Evolutionary conservation across 108 stramenopile genomes (phyloP).

Genomic region (Cyclotella atomus): DNA sequence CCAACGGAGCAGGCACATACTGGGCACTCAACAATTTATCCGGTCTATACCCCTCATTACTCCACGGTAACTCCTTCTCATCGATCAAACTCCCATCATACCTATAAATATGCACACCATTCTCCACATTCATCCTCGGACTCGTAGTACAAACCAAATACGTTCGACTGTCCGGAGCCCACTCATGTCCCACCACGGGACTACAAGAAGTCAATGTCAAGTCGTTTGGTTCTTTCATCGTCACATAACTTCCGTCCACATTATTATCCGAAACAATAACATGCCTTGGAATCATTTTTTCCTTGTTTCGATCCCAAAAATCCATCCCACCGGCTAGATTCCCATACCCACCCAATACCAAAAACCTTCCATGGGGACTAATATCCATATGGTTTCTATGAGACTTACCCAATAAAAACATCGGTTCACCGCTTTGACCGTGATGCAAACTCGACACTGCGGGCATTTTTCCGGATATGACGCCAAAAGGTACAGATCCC

Average conservation of each 20-base stretch:
- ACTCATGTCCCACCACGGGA: constrained; percentile 89
- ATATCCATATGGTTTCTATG: constrained; percentile 92
- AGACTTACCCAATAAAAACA: constrained; percentile 93
- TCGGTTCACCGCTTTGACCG: constrained; percentile 85
- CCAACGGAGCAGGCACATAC: constrained; percentile 65
- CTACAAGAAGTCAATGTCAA: constrained; percentile 63
- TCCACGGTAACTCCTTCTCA: constrained; percentile 64
- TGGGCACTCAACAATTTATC: constrained; percentile 70
- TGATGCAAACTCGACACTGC: constrained; percentile 90
- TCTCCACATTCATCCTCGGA: constrained; percentile 99
- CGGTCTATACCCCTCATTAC: constrained; percentile 73
- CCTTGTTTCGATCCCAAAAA: constrained; percentile 96
- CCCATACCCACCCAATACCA: constrained; percentile 86
- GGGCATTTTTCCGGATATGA: constrained; percentile 94
- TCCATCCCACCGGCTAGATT: constrained; percentile 93
- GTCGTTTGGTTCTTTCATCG: constrained; percentile 41
- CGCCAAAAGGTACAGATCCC: constrained; percentile 79
- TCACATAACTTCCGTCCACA: constrained; percentile 31
- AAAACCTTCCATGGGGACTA: constrained; percentile 92
- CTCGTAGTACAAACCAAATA: constrained; percentile 91
- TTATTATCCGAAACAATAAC: constrained; percentile 48
- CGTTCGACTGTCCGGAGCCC: constrained; percentile 92
- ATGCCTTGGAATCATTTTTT: constrained; percentile 68
- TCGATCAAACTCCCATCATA: constrained; percentile 82
- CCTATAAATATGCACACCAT: constrained; percentile 86